Percentiles rank a stretch among this genome's conserved stretches.
Conservation (phyloP, 2,329 filamentous ascomycete genomes). For the Microdochium trichocladiopsis region DNA sequence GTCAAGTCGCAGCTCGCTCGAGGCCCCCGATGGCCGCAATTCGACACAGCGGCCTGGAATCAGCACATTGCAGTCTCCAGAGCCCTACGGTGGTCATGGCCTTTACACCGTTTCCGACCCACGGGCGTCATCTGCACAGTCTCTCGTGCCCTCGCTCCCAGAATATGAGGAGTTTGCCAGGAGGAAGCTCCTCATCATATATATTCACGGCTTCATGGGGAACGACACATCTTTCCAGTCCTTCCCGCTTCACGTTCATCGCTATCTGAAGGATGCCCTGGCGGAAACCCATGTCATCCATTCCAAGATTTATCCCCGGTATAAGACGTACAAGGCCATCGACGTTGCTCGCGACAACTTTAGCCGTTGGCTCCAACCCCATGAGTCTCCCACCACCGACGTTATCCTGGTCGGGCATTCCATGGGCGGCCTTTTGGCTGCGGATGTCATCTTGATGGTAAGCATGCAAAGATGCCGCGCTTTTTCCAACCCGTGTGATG, state of each 20-base stretch:
- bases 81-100: not conserved
- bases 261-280: conserved; percentile 59
- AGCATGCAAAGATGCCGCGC: conserved; percentile 15
- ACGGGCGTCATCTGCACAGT: conserved; percentile 38
- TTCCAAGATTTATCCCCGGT: conserved; percentile 78
- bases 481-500: not conserved
- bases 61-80: not conserved
- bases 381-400: conserved; percentile 68
- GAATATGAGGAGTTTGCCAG: conserved; percentile 23
- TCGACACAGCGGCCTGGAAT: not conserved
- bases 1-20: not conserved
- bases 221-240: conserved; percentile 80
- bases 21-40: not conserved
- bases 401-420: conserved; percentile 80
- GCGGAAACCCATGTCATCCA: conserved; percentile 72
- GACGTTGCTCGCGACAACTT: conserved; percentile 75
- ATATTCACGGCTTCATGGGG: conserved; percentile 87
- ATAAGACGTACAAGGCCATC: conserved; percentile 68
- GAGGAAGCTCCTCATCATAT: conserved; percentile 66
- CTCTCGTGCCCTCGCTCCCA: conserved; percentile 20
- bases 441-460: conserved; percentile 67
- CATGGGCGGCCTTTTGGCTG: conserved; percentile 79
- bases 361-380: conserved; percentile 72
- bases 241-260: conserved; percentile 83
- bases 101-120: conserved; percentile 26